Percentiles rank a stretch among this genome's conserved stretches.
These are phyloP conservation scores for Pyrenophora graminea DNA, from an alignment of 2,329 filamentous ascomycete species.

Conservation along the genomic window DNA sequence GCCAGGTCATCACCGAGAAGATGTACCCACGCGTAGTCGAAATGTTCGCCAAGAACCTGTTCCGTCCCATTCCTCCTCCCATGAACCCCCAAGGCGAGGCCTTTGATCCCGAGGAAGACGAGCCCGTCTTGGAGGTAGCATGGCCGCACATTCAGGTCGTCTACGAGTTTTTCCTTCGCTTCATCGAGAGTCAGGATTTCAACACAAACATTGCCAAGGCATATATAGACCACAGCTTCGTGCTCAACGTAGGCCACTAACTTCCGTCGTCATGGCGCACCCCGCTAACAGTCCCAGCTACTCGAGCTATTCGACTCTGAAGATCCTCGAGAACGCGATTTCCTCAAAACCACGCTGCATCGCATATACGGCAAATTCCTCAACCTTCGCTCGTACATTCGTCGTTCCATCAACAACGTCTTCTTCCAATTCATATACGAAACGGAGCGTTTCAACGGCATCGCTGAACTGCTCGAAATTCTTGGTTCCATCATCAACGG, in stretches of 20 bases:
- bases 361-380: slow-evolving; percentile 99
- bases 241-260: slow-evolving; percentile 66
- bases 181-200: slow-evolving; percentile 99
- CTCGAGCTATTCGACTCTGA: slow-evolving; percentile 99
- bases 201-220: slow-evolving; percentile 99
- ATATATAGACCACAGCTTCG: slow-evolving; percentile 98
- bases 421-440: slow-evolving; percentile 99
- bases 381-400: slow-evolving; percentile 94
- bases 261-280: background rate
- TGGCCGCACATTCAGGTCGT: slow-evolving; percentile 99
- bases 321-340: slow-evolving; percentile 93
- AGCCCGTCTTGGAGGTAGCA: slow-evolving; percentile 94
- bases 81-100: slow-evolving; percentile 98
- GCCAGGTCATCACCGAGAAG: slow-evolving; percentile 96
- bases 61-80: slow-evolving; percentile 93
- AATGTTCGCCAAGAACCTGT: slow-evolving; percentile 99
- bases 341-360: slow-evolving; percentile 96
- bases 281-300: slow-evolving; percentile 57
- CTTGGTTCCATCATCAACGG: slow-evolving; percentile 98
- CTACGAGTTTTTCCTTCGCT: slow-evolving; percentile 98
- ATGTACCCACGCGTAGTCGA: slow-evolving; percentile 99
- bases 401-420: slow-evolving; percentile 98
- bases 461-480: slow-evolving; percentile 94
- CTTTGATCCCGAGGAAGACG: slow-evolving; percentile 97
- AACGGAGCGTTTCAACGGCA: slow-evolving; percentile 97